Evolutionary conservation across 805 yeast genomes (phyloP), one percentile per base, ranked within the genome.

Genomic region (Yarrowia osloensis): DNA sequence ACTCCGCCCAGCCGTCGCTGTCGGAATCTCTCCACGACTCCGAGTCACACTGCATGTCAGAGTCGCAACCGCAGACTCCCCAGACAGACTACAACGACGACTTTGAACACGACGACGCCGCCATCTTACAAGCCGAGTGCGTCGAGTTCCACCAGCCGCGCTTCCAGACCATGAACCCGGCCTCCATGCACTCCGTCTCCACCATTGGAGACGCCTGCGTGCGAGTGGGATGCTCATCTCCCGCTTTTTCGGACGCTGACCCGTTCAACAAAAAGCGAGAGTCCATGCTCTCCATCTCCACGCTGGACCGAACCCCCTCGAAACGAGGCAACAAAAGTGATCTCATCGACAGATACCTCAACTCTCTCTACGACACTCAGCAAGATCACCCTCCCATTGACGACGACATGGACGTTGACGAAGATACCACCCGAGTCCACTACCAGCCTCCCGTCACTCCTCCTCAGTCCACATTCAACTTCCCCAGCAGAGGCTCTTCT

Each of bases 211-310:
- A 54, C 33, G 61, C 24, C 44, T 54, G 61, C n/a, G 61, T 54
- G n/a, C 61, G 61, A 17, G 61, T 54, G 22, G 61, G 61, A 35
- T 54, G 61, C 33, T 54, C 61, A 0, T 54, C 61, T 2, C 61
- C 61, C 5, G 61, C 61, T 33, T 54, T 54, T 15, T 54, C 61
- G 11, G 61, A 54, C 50, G 49, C 49, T 17, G 61, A 54, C 17
- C 61, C 61, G 13, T 54, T 35, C 61, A 54, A 52, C 59, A 52
- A 54, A 33, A 54, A 50, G 40, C 57, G 61, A n/a, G 61, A 54
- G 44, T 54, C 61, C n/a, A 35, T 54, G 26, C 31, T 54, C 26
- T 54, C 61, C 31, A 54, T 35, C 44, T 54, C 61, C 22, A 54
- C 61, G 0, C 44, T 54, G 44, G 61, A 54, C 24, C 19, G 61